Conservation (phyloP, 495 filamentous ascomycete genomes). For the Bacidia gigantensis region DNA sequence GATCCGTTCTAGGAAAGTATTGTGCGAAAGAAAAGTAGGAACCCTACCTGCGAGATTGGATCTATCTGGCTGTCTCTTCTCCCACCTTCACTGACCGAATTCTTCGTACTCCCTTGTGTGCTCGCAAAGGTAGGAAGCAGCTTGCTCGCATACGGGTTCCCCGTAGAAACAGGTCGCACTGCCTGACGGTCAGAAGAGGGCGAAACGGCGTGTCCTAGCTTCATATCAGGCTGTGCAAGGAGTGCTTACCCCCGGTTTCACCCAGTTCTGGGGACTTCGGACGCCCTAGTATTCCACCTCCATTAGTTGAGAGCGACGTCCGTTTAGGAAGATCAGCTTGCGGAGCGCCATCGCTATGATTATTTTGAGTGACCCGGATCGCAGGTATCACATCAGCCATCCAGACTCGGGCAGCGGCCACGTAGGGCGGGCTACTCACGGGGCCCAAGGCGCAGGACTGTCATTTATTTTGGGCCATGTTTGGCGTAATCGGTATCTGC, state of each 20-base stretch:
- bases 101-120: slow-evolving; percentile 6
- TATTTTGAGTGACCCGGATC: neutral
- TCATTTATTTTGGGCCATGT: too few species aligned
- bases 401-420: neutral
- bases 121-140: slow-evolving; percentile 19
- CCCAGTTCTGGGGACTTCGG: slow-evolving; percentile 2
- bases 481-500: neutral
- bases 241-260: too few species aligned
- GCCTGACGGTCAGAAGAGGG: neutral
- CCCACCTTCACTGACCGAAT: slow-evolving; percentile 8
- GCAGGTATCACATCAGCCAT: neutral
- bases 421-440: too few species aligned
- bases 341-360: neutral
- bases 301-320: neutral
- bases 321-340: neutral
- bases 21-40: too few species aligned
- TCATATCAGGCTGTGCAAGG: too few species aligned
- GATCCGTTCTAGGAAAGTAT: slow-evolving; percentile 2
- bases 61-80: slow-evolving; percentile 32
- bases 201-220: too few species aligned
- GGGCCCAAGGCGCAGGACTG: too few species aligned
- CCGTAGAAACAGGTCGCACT: slow-evolving; percentile 19
- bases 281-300: neutral
- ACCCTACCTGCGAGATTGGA: slow-evolving; percentile 43
- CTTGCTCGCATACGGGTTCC: slow-evolving; percentile 21